Percentiles rank a stretch among this genome's conserved stretches.
These are phyloP conservation scores for Mycena amicta DNA, from an alignment of 768 basidiomycete species.

Conservation along the genomic window DNA sequence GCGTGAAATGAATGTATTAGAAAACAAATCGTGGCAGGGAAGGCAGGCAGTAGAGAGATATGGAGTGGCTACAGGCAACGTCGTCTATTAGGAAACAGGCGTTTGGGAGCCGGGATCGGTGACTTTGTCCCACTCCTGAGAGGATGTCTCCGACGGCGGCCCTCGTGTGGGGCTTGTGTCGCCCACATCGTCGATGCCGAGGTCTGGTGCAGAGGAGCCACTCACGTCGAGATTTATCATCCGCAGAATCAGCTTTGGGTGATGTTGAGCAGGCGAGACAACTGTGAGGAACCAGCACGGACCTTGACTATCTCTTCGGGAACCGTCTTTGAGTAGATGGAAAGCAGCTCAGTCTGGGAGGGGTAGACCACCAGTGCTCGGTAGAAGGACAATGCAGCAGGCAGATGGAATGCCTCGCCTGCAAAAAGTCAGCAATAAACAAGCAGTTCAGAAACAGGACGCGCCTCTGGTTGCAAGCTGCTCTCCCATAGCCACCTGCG, in stretches of 20 bases:
- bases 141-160: slow-evolving; percentile 84
- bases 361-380: slow-evolving; percentile 94
- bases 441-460: slow-evolving; percentile 23
- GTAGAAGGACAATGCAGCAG: slow-evolving; percentile 89
- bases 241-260: slow-evolving; percentile 68
- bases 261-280: neutral
- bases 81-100: slow-evolving; percentile 36
- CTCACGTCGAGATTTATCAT: slow-evolving; percentile 90
- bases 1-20: slow-evolving; percentile 21
- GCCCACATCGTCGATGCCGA: slow-evolving; percentile 48
- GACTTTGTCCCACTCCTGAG: slow-evolving; percentile 89
- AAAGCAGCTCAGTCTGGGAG: slow-evolving; percentile 88
- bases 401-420: slow-evolving; percentile 81
- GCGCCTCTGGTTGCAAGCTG: slow-evolving; percentile 74
- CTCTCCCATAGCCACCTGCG: slow-evolving; percentile 87
- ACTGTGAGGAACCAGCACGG: slow-evolving; percentile 17
- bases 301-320: slow-evolving; percentile 82
- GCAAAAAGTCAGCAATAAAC: neutral
- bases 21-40: slow-evolving; percentile 10
- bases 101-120: slow-evolving; percentile 71
- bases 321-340: slow-evolving; percentile 92
- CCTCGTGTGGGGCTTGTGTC: slow-evolving; percentile 65
- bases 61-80: slow-evolving; percentile 21
- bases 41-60: neutral
- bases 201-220: slow-evolving; percentile 51